Percentiles rank a stretch among this genome's conserved stretches.
phyloP scores from a whole-genome alignment of 805 yeast genomes.

The Kurtzmaniella fragi region DNA sequence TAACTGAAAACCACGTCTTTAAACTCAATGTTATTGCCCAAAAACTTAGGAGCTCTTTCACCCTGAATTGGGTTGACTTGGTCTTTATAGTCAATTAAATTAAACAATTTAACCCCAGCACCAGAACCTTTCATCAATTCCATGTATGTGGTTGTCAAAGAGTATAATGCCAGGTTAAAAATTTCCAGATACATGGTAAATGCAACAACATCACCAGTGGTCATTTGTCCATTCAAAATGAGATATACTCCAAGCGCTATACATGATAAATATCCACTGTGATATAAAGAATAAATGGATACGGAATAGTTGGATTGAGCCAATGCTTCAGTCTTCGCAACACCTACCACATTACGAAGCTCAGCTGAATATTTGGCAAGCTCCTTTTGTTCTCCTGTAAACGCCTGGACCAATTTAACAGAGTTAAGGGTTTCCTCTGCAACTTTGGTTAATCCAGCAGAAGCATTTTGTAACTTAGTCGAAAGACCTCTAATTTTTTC shows the following conservation, averaged over 20 bases:
- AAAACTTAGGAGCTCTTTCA: conserved; percentile 13
- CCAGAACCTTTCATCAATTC: conserved; percentile 46
- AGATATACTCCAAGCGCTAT: conserved; percentile 39
- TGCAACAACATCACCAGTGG: conserved; percentile 44
- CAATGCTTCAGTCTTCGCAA: conserved; percentile 39
- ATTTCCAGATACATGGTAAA: conserved; percentile 43
- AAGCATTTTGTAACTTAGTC: conserved; percentile 38
- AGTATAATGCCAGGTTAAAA: conserved; percentile 39
- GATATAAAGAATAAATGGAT: conserved; percentile 38
- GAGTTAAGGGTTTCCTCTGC: conserved; percentile 41
- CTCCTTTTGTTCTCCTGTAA: conserved; percentile 40
- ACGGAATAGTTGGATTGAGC: conserved; percentile 42
- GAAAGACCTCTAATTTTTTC: conserved; percentile 38
- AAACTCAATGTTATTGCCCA: conserved; percentile 32
- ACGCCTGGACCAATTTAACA: conserved; percentile 38
- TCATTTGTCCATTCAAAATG: conserved; percentile 38
- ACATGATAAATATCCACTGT: conserved; percentile 39
- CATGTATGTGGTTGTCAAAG: conserved; percentile 41
- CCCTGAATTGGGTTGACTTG: conserved; percentile 35
- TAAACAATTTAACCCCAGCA: conserved; percentile 40
- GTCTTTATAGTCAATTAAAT: conserved; percentile 33
- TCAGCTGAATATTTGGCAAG: conserved; percentile 33
- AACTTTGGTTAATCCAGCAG: conserved; percentile 41
- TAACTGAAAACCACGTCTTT: conserved; percentile 36
- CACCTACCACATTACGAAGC: conserved; percentile 35